Percentiles rank a stretch among this genome's conserved stretches.
These are phyloP conservation scores for Gracilariopsis chorda DNA, from an alignment of 23 red algal species.

Conservation along the genomic window DNA sequence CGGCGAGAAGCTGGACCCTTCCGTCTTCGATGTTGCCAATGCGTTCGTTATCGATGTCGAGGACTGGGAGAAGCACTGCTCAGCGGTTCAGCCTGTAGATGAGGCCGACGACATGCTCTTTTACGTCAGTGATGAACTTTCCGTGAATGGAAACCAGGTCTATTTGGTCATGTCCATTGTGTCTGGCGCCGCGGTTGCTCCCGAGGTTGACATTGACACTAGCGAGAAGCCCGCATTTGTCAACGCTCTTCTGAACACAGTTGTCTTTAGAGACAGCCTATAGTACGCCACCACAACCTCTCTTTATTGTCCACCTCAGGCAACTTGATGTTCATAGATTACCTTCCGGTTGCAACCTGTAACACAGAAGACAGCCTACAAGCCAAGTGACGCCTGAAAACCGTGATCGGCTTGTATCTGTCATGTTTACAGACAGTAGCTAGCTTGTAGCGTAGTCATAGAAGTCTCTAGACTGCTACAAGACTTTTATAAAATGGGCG, in stretches of 20 bases:
- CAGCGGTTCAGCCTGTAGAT: not conserved
- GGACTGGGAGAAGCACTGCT: constrained; percentile 14
- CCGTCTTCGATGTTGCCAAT: not conserved
- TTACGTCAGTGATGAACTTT: not conserved
- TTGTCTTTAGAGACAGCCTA: not conserved
- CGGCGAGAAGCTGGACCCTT: not conserved
- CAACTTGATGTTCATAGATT: not conserved
- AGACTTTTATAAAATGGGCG: too few species aligned
- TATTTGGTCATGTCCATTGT: not conserved
- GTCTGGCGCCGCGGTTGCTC: not conserved
- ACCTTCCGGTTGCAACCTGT: not conserved
- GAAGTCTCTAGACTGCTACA: too few species aligned
- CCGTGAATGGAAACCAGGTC: not conserved
- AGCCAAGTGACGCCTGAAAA: too few species aligned
- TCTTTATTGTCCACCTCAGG: not conserved
- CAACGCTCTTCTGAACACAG: not conserved
- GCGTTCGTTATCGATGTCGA: not conserved
- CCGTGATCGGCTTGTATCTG: too few species aligned
- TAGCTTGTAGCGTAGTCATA: too few species aligned
- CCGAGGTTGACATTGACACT: not conserved
- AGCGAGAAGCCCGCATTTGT: not conserved
- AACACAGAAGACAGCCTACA: too few species aligned
- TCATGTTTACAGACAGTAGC: too few species aligned
- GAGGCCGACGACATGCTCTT: not conserved
- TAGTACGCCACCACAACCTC: not conserved